Evolutionary conservation across 202 grass and related monocot genomes (phyloP).

Genomic region (Dendrocalamus latiflorus): DNA sequence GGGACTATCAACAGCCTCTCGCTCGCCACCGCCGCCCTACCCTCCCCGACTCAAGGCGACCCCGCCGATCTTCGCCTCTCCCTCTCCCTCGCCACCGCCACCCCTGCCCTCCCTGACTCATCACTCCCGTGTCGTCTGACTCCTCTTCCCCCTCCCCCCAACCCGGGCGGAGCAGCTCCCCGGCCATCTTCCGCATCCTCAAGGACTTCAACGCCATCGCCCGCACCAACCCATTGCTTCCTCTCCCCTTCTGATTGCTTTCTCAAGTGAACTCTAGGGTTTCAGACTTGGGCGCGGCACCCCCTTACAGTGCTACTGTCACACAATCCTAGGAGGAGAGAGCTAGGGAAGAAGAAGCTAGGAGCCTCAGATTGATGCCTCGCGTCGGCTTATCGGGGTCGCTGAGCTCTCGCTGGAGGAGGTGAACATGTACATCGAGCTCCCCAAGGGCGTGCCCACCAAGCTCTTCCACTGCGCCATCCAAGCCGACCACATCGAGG

Average conservation of each 20-base stretch:
- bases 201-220: constrained; percentile 74
- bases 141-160: no score
- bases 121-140: neutral
- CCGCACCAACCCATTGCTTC: constrained; percentile 45
- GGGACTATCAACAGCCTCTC: no score
- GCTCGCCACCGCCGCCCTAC: no score
- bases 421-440: constrained; percentile 91
- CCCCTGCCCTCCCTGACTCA: neutral
- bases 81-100: constrained; percentile 4
- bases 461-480: constrained; percentile 84
- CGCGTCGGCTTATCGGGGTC: no score
- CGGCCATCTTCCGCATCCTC: constrained; percentile 72
- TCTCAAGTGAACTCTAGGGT: no score
- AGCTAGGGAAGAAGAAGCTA: no score
- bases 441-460: constrained; percentile 66
- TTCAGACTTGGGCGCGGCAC: no score
- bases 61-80: constrained; percentile 20
- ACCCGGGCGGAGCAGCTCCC: no score
- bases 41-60: neutral
- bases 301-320: no score
- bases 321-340: no score
- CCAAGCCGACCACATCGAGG: constrained; percentile 64
- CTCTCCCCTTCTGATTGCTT: neutral
- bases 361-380: no score
- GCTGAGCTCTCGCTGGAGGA: constrained; percentile 50